A percentile compares a stretch with the other conserved stretches of the same genome.
These are phyloP conservation scores for Fagus sylvatica DNA, from an alignment of 306 rosid genomes.

Conservation along the genomic window DNA sequence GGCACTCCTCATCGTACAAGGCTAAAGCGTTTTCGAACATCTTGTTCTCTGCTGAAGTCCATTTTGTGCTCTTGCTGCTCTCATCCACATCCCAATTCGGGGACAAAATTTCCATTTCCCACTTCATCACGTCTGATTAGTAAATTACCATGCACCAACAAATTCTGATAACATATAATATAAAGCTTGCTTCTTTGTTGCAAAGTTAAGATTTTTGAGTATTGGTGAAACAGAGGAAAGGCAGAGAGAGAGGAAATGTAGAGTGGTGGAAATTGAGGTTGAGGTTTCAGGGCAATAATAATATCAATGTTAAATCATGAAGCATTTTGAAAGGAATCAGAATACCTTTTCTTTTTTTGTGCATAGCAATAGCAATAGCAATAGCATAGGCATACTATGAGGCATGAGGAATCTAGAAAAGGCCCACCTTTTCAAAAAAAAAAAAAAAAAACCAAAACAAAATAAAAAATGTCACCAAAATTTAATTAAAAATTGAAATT, in stretches of 20 bases:
- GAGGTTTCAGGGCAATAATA: conserved; percentile 48
- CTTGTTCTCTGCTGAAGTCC: conserved; percentile 91
- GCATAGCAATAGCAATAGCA: not conserved
- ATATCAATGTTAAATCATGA: conserved; percentile 53
- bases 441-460: conserved; percentile 23
- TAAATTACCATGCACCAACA: conserved; percentile 7
- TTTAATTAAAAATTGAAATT: conserved; percentile 26
- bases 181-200: not conserved
- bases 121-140: conserved; percentile 44
- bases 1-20: conserved; percentile 63
- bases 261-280: conserved; percentile 34
- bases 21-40: conserved; percentile 90
- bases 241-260: conserved; percentile 23
- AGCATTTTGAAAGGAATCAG: conserved; percentile 77
- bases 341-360: conserved; percentile 45
- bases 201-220: conserved; percentile 8
- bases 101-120: conserved; percentile 70
- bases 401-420: conserved; percentile 65
- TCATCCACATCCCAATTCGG: conserved; percentile 59
- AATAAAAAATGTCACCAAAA: conserved; percentile 25
- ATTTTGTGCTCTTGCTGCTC: conserved; percentile 44
- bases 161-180: conserved; percentile 22
- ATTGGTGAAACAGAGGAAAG: conserved; percentile 34
- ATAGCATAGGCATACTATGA: conserved; percentile 29
- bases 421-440: conserved; percentile 49